A percentile compares a stretch with the other conserved stretches of the same genome.
phyloP scores from a whole-genome alignment of 805 yeast genomes.

The Lipomyces chichibuensis region DNA sequence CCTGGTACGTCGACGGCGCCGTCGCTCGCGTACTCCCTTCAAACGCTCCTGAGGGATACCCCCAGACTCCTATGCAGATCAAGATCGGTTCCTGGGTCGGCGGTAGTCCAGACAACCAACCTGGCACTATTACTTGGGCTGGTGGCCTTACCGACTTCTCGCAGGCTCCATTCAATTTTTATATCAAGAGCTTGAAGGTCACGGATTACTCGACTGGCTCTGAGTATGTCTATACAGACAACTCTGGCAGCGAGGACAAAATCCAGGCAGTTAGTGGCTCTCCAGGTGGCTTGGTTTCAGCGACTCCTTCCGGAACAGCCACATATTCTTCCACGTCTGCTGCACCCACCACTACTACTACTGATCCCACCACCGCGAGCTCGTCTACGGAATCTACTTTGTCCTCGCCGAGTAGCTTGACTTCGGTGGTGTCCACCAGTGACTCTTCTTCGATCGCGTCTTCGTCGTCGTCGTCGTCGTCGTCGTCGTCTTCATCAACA shows the following conservation, averaged over 20 bases:
- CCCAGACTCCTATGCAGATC: constrained; percentile 85
- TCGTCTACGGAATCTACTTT: constrained; percentile 33
- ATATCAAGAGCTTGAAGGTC: constrained; percentile 61
- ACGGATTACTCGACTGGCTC: constrained; percentile 58
- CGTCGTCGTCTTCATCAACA: constrained; percentile 7
- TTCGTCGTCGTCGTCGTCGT: constrained; percentile 18
- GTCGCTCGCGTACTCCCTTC: constrained; percentile 65
- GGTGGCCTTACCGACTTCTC: constrained; percentile 71
- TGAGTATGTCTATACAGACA: constrained; percentile 49
- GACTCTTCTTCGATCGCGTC: constrained; percentile 23
- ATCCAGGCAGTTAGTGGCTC: constrained; percentile 50
- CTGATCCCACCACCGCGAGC: constrained; percentile 18
- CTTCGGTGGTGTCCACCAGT: neutral
- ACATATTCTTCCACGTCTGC: constrained; percentile 17
- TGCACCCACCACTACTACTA: constrained; percentile 12
- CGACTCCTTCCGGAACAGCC: constrained; percentile 30
- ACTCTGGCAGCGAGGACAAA: constrained; percentile 48
- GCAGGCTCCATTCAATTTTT: constrained; percentile 64
- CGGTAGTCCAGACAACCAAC: constrained; percentile 53
- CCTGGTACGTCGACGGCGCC: constrained; percentile 75
- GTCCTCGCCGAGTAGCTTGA: constrained; percentile 4
- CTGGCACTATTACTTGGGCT: constrained; percentile 74
- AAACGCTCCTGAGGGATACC: constrained; percentile 60
- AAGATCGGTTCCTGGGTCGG: constrained; percentile 63
- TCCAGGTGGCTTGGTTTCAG: constrained; percentile 54